Percentiles rank a stretch among this genome's conserved stretches.
Evolutionary conservation across 768 basidiomycete species (phyloP).

Genomic region (Tylopilus cervinicoccineus): DNA sequence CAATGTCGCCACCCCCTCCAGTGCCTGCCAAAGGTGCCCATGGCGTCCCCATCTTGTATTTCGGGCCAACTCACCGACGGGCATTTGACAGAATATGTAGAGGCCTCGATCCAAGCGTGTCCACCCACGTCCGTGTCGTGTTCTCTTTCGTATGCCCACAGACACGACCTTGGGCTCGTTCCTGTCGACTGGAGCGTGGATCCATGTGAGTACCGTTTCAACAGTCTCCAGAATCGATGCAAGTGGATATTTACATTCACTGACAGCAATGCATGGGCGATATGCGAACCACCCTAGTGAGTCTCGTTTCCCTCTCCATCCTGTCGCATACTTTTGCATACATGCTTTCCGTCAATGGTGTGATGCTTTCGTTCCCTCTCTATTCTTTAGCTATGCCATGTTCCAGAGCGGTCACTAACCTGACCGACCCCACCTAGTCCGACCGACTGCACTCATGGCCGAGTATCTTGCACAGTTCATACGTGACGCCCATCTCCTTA

Average conservation of each 20-base stretch:
- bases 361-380: background rate
- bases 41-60: no score
- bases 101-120: constrained; percentile 13
- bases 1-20: background rate
- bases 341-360: no score
- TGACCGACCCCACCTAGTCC: background rate
- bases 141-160: background rate
- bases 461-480: constrained; percentile 1
- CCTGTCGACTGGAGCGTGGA: constrained; percentile 10
- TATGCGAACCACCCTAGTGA: constrained; percentile 4
- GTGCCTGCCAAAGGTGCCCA: constrained; percentile 5
- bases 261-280: constrained; percentile 1
- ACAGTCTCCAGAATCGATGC: no score
- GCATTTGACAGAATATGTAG: constrained; percentile 10
- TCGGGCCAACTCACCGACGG: background rate
- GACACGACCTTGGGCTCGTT: background rate
- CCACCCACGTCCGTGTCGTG: background rate
- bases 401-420: constrained; percentile 6
- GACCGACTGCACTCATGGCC: background rate
- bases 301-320: background rate
- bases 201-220: constrained; percentile 1
- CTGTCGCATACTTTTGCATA: background rate
- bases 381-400: background rate
- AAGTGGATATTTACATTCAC: background rate
- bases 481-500: background rate